Percentiles rank a stretch among this genome's conserved stretches.
Conservation (phyloP, 2,329 filamentous ascomycete genomes). For the Microdochium trichocladiopsis region DNA sequence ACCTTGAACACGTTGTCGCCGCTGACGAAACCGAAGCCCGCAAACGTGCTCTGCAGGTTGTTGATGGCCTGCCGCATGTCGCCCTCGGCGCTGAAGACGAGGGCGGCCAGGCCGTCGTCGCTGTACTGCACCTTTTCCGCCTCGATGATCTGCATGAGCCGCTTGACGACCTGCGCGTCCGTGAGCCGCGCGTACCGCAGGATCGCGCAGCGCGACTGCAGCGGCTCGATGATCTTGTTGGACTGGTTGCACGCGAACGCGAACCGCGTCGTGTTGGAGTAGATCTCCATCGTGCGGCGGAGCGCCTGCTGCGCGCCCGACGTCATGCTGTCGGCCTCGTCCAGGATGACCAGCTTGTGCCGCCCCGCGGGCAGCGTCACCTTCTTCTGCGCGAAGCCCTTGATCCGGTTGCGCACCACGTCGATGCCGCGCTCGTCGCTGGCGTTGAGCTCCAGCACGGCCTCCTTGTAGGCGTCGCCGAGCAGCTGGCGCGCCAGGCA, state of each 20-base stretch:
- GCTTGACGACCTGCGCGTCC: conserved; percentile 85
- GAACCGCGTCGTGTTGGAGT: conserved; percentile 91
- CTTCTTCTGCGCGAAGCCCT: conserved; percentile 98
- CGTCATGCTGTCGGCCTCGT: conserved; percentile 98
- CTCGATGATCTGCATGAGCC: conserved; percentile 85
- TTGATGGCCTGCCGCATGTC: conserved; percentile 99
- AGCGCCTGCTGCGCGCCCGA: conserved; percentile 93
- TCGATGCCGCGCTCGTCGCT: conserved; percentile 97
- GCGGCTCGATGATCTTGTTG: conserved; percentile 99
- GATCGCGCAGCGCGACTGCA: conserved; percentile 94
- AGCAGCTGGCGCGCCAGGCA: conserved; percentile 88
- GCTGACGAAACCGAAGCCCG: conserved; percentile 94
- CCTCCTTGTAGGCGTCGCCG: conserved; percentile 93
- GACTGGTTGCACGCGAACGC: conserved; percentile 98
- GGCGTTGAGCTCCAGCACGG: conserved; percentile 91
- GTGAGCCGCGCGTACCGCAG: conserved; percentile 88
- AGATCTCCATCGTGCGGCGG: conserved; percentile 96
- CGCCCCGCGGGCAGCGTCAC: conserved; percentile 85
- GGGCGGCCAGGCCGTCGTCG: conserved; percentile 89
- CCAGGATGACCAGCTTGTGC: conserved; percentile 94
- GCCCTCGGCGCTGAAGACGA: conserved; percentile 94
- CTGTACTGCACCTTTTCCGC: conserved; percentile 86
- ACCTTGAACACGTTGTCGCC: conserved; percentile 98
- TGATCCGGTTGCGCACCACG: conserved; percentile 94
- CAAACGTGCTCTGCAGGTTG: conserved; percentile 87